A percentile compares a stretch with the other conserved stretches of the same genome.
Conservation (phyloP, 1,284 basidiomycete genomes). For the Cutaneotrichosporon cavernicola region DNA sequence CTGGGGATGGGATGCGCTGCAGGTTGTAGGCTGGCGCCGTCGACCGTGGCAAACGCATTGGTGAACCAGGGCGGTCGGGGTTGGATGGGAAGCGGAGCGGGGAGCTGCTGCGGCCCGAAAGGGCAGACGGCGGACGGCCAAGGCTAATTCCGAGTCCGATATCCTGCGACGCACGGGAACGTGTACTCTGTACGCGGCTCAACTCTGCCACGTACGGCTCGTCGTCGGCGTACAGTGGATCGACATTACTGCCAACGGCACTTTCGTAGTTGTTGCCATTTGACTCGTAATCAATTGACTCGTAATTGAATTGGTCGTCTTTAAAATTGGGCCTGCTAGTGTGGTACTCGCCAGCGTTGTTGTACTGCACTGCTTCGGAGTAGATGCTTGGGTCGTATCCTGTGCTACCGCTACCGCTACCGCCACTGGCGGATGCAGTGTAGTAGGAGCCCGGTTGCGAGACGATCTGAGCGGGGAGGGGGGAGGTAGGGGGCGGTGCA, state of each 20-base stretch:
- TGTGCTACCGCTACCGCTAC: not conserved
- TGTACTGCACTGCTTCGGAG: not conserved
- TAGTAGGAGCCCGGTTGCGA: not conserved
- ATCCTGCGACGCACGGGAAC: conserved; percentile 5
- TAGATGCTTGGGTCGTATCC: not conserved
- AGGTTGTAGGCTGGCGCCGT: not conserved
- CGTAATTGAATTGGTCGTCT: not conserved
- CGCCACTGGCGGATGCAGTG: not conserved
- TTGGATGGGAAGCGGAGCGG: conserved; percentile 5
- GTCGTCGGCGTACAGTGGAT: conserved; percentile 6
- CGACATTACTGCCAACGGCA: not conserved
- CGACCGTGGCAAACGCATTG: conserved; percentile 12
- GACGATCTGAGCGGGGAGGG: not conserved
- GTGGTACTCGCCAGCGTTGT: not conserved
- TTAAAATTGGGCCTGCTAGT: no score
- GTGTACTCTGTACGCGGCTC: conserved; percentile 3
- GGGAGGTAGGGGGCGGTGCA: not conserved
- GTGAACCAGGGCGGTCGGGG: conserved; percentile 11
- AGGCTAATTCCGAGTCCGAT: not conserved
- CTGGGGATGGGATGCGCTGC: not conserved
- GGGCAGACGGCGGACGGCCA: not conserved
- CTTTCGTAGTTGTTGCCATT: not conserved
- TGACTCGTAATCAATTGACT: not conserved
- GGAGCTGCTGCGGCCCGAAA: not conserved
- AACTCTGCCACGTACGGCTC: not conserved